These are phyloP conservation scores for Xylariaceae sp. DNA, from an alignment of 2,329 filamentous ascomycete species.

Conservation along the genomic window DNA sequence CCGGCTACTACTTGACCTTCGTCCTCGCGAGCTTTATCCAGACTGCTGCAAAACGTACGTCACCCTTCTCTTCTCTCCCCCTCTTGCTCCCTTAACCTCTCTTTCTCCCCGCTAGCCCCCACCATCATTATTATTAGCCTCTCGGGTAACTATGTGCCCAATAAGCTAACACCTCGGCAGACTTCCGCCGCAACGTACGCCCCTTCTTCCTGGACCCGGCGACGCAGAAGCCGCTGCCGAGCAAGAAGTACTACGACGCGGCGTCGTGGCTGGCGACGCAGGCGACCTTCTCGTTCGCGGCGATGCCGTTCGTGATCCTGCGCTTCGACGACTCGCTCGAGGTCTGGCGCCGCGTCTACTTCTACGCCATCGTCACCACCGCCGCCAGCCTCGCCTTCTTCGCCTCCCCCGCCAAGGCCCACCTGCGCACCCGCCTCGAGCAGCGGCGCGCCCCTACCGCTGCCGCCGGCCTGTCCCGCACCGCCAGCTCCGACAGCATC, in stretches of 20 bases:
- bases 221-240: constrained; percentile 66
- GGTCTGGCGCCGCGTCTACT: constrained; percentile 87
- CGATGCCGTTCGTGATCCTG: constrained; percentile 84
- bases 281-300: constrained; percentile 79
- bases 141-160: not conserved
- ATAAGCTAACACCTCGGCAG: constrained; percentile 55
- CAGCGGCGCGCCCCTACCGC: constrained; percentile 56
- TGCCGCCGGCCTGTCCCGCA: constrained; percentile 48
- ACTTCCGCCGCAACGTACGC: constrained; percentile 84
- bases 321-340: constrained; percentile 68
- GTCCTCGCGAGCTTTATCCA: constrained; percentile 89
- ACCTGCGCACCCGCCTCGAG: constrained; percentile 61
- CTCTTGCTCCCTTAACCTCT: too few species aligned
- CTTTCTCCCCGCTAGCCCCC: too few species aligned
- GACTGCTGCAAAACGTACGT: constrained; percentile 89
- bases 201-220: constrained; percentile 89
- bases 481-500: constrained; percentile 60
- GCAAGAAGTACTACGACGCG: constrained; percentile 86
- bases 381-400: constrained; percentile 72
- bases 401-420: constrained; percentile 71
- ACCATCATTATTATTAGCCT: too few species aligned
- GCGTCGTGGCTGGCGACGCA: constrained; percentile 77
- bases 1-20: constrained; percentile 93
- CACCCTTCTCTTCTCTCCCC: not conserved
- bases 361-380: constrained; percentile 77